Evolutionary conservation across 306 rosid genomes (phyloP).

Genomic region (Astragalus glycyphyllos): DNA sequence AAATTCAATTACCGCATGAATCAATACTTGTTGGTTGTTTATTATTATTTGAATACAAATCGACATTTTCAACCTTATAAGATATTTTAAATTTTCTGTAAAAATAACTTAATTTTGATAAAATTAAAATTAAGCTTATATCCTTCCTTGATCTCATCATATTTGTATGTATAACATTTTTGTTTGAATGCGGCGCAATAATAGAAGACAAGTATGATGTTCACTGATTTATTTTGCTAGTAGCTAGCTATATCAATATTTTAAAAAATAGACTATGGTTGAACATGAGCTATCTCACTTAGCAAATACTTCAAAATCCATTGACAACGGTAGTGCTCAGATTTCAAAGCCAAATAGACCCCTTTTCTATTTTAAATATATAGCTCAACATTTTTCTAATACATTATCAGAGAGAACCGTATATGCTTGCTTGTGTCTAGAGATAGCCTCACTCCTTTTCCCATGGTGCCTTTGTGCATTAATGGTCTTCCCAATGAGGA

Average conservation of each 20-base stretch:
- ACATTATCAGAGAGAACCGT: neutral
- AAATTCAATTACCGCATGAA: no score
- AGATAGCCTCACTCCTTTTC: constrained; percentile 13
- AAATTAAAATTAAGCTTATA: no score
- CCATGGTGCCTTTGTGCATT: constrained; percentile 15
- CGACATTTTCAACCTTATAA: no score
- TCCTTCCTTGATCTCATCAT: no score
- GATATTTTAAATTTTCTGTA: no score
- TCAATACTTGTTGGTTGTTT: no score
- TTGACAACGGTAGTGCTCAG: neutral
- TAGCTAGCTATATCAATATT: neutral
- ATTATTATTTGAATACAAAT: no score
- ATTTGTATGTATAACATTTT: neutral
- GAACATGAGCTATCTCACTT: neutral
- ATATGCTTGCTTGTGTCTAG: neutral
- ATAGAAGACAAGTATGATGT: neutral
- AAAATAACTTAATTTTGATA: no score
- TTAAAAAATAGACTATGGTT: neutral
- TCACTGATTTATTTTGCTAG: neutral
- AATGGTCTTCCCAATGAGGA: constrained; percentile 8
- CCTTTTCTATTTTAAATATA: no score
- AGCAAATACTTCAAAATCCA: constrained; percentile 10
- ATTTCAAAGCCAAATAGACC: neutral
- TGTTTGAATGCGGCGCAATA: neutral
- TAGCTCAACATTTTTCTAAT: neutral